Percentiles rank a stretch among this genome's conserved stretches.
Evolutionary conservation across 768 basidiomycete genomes (phyloP).

Genomic region (Asterophora parasitica): DNA sequence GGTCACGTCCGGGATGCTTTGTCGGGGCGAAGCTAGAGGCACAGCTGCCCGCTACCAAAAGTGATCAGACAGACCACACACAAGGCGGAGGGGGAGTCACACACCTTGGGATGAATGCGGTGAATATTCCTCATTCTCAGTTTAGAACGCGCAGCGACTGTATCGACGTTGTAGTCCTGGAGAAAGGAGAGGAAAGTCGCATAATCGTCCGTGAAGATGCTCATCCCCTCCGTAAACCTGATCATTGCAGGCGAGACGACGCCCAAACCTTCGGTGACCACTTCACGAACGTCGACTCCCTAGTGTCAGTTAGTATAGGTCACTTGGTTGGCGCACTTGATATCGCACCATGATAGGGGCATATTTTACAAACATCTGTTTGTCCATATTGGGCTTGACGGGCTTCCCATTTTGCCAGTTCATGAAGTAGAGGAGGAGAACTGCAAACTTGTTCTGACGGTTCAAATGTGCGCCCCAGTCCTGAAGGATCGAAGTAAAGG

Average conservation of each 20-base stretch:
- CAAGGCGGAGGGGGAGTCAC: neutral
- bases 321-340: no score
- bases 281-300: slow-evolving; percentile 1
- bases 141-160: slow-evolving; percentile 15
- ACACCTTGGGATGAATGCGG: slow-evolving; percentile 25
- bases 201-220: slow-evolving; percentile 23
- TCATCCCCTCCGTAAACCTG: slow-evolving; percentile 5
- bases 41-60: slow-evolving; percentile 23
- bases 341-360: slow-evolving; percentile 16
- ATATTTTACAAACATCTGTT: slow-evolving; percentile 10
- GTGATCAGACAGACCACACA: neutral
- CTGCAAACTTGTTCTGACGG: slow-evolving; percentile 21
- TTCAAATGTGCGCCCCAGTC: slow-evolving; percentile 28
- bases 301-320: neutral
- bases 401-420: slow-evolving; percentile 21
- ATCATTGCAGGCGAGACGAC: neutral
- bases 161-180: slow-evolving; percentile 14
- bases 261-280: neutral
- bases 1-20: slow-evolving; percentile 23
- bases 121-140: slow-evolving; percentile 20
- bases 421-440: slow-evolving; percentile 25
- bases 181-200: slow-evolving; percentile 22
- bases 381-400: slow-evolving; percentile 3
- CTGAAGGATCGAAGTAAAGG: slow-evolving; percentile 19
- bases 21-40: slow-evolving; percentile 19